Evolutionary conservation across 129 eudicot genomes (phyloP), one percentile per base, ranked within the genome.

Genomic region (Logfia minima): DNA sequence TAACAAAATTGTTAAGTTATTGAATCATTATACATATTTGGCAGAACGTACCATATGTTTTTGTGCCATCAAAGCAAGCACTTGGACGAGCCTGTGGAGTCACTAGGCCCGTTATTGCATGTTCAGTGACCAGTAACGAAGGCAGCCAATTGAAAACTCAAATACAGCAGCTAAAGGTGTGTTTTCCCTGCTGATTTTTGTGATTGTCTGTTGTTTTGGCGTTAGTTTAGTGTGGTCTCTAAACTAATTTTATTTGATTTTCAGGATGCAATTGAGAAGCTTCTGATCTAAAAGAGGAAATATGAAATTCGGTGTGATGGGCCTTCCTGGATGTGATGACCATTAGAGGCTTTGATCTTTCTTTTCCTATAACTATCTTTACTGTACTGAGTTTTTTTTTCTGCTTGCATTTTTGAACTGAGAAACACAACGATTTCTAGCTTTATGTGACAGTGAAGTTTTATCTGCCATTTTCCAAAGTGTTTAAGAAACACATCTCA

Each of bases 251-350:
- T 18, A 1, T 78, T 28, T 76, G 8, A 26, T 69, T 34, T 65
- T 26, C 85, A 92, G 97, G 97, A 92, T 81, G 97, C 97, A n/a
- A 92, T 92, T 51, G 97, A 92, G 91, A 92, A 92, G 81, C 96
- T 92, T 69, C 72, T 89, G 84, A 92, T 92, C 61, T 92, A 82
- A 52, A 41, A 18, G 72, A 68, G 53, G 72, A 68, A 37, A 61
- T 41, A 34, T 66, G 77, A 82, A 79, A 70, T 61, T 74, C 87
- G 86, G 94, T 67, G 87, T 91, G 97, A 91, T 83, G 86, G 93
- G 97, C 97, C 72, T 86, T 83, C 51, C 62, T 53, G 72, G 64
- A 37, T 70, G 52, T 8, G 72, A 68, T 22, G 34, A n/a, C 74
- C 79, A 66, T 77, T 60, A 83, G 86, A 83, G 95, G 97, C 97